Evolutionary conservation across 495 filamentous ascomycete species (phyloP).

Genomic region (Penicilliopsis zonata): DNA sequence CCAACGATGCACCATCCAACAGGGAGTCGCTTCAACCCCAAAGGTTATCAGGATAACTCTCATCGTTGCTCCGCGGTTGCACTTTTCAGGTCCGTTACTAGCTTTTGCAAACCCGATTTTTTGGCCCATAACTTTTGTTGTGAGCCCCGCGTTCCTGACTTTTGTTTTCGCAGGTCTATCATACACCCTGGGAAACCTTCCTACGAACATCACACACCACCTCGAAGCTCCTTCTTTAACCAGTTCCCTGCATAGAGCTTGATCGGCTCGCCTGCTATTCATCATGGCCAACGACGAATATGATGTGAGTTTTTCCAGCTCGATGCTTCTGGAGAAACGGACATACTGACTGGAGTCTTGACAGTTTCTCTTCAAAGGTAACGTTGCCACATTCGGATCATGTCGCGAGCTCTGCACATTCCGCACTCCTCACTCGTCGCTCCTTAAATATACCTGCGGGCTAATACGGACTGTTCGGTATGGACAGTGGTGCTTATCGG

Average conservation of each 20-base stretch:
- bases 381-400: constrained; percentile 19
- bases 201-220: too few relatives aligned
- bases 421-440: constrained; percentile 2
- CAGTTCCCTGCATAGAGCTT: constrained; percentile 8
- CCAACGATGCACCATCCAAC: constrained; percentile 2
- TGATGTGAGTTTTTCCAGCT: constrained; percentile 59
- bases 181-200: too few relatives aligned
- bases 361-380: constrained; percentile 99
- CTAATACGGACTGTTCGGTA: constrained; percentile 10
- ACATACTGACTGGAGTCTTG: constrained; percentile 9
- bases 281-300: constrained; percentile 99
- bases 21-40: constrained; percentile 3
- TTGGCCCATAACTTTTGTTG: too few relatives aligned
- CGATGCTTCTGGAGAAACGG: constrained; percentile 5
- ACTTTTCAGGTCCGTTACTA: neutral
- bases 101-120: neutral
- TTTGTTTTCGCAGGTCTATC: neutral
- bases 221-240: constrained; percentile 2
- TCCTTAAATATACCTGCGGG: constrained; percentile 1
- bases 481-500: constrained; percentile 88
- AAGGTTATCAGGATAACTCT: constrained; percentile 20
- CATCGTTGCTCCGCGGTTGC: constrained; percentile 13
- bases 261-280: constrained; percentile 11
- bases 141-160: neutral
- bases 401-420: constrained; percentile 6